Evolutionary conservation across 2,329 filamentous ascomycete genomes (phyloP).

Genomic region (Raffaelea albimanens): DNA sequence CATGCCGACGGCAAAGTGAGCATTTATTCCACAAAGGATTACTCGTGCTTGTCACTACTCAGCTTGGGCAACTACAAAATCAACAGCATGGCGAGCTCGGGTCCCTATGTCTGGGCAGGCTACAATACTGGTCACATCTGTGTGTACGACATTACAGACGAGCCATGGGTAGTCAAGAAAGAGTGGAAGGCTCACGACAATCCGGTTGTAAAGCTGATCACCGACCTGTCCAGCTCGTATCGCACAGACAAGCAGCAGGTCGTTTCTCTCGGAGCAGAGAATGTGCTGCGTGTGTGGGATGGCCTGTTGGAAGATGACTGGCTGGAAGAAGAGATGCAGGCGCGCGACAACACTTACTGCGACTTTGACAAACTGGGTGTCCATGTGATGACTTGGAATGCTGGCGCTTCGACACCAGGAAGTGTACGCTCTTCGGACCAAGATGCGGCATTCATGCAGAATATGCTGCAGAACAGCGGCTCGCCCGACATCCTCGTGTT

Average conservation of each 20-base stretch:
- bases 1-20: slow-evolving; percentile 91
- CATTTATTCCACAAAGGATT: slow-evolving; percentile 75
- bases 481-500: slow-evolving; percentile 88
- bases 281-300: slow-evolving; percentile 79
- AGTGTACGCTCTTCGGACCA: slow-evolving; percentile 61
- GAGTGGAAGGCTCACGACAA: slow-evolving; percentile 90
- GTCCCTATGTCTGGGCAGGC: slow-evolving; percentile 79
- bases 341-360: slow-evolving; percentile 73
- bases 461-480: slow-evolving; percentile 65
- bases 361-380: slow-evolving; percentile 73
- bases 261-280: slow-evolving; percentile 78
- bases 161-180: slow-evolving; percentile 87
- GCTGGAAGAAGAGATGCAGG: slow-evolving; percentile 85
- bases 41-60: slow-evolving; percentile 67
- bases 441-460: slow-evolving; percentile 70
- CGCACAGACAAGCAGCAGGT: slow-evolving; percentile 77
- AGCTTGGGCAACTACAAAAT: slow-evolving; percentile 94
- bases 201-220: slow-evolving; percentile 66
- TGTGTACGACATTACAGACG: slow-evolving; percentile 74
- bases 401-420: slow-evolving; percentile 86
- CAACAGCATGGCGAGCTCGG: slow-evolving; percentile 73
- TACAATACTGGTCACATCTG: slow-evolving; percentile 92
- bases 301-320: slow-evolving; percentile 88
- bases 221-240: slow-evolving; percentile 77
- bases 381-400: slow-evolving; percentile 90